Evolutionary conservation across 768 basidiomycete species (phyloP).

Genomic region (Trametes gibbosa): DNA sequence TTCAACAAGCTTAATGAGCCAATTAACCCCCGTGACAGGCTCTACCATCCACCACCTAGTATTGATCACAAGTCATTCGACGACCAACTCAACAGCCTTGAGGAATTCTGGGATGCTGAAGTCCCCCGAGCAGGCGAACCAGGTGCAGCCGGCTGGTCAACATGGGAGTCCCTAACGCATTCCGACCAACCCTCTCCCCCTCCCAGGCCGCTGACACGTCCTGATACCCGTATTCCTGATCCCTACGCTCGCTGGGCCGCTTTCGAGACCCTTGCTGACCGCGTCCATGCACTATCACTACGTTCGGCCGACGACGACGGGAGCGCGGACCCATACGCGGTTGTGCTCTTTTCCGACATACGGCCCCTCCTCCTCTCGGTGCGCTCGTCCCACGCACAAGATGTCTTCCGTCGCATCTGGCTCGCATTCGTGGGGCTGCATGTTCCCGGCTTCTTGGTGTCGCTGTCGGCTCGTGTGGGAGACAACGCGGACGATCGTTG

Average conservation of each 20-base stretch:
- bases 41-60: slow-evolving; percentile 53
- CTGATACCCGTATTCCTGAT: slow-evolving; percentile 38
- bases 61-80: slow-evolving; percentile 44
- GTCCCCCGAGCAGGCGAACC: slow-evolving; percentile 70
- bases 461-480: slow-evolving; percentile 31
- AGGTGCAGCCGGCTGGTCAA: slow-evolving; percentile 63
- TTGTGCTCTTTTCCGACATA: slow-evolving; percentile 72
- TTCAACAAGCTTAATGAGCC: not conserved
- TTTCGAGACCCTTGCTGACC: slow-evolving; percentile 53
- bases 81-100: slow-evolving; percentile 54
- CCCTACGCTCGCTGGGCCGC: slow-evolving; percentile 67
- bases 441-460: slow-evolving; percentile 59
- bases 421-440: slow-evolving; percentile 69
- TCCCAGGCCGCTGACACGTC: slow-evolving; percentile 22
- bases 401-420: slow-evolving; percentile 66
- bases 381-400: slow-evolving; percentile 42
- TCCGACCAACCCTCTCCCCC: slow-evolving; percentile 28
- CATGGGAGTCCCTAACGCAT: slow-evolving; percentile 51
- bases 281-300: slow-evolving; percentile 42
- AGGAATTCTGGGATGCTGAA: slow-evolving; percentile 86
- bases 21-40: slow-evolving; percentile 36
- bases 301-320: slow-evolving; percentile 51
- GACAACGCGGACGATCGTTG: slow-evolving; percentile 68
- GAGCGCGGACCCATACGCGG: slow-evolving; percentile 66
- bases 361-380: slow-evolving; percentile 50